Percentiles rank a stretch among this genome's conserved stretches.
These are phyloP conservation scores for Lipomyces sp. DNA, from an alignment of 805 yeast species.

Conservation along the genomic window DNA sequence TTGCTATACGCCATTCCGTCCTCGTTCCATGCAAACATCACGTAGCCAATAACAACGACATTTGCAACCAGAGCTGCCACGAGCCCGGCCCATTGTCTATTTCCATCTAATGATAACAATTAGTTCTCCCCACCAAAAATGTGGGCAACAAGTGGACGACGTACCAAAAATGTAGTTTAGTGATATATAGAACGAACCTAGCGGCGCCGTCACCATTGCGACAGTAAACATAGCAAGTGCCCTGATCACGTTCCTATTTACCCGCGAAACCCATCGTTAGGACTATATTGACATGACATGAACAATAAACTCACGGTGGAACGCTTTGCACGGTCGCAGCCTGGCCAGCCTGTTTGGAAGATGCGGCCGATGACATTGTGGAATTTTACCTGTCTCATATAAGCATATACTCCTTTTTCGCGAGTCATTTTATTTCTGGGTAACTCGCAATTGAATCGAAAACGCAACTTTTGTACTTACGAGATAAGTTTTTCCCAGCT, in stretches of 20 bases:
- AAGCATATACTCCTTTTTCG: not conserved
- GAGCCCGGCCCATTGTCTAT: slow-evolving; percentile 60
- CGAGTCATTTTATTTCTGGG: too few relatives aligned
- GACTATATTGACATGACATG: not conserved
- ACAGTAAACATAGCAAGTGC: slow-evolving; percentile 71
- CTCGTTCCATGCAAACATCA: slow-evolving; percentile 72
- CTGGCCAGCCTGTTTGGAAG: not conserved
- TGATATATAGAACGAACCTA: slow-evolving; percentile 57
- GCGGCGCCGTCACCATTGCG: slow-evolving; percentile 69
- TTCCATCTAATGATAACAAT: slow-evolving; percentile 21
- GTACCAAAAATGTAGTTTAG: slow-evolving; percentile 48
- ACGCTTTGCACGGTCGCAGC: not conserved
- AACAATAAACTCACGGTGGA: not conserved
- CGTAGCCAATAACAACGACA: slow-evolving; percentile 67
- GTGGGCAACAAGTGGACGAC: slow-evolving; percentile 3
- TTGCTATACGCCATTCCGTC: slow-evolving; percentile 46
- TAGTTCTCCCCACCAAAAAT: too few relatives aligned
- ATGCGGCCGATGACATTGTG: not conserved
- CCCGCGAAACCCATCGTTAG: not conserved
- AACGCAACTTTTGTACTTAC: not conserved
- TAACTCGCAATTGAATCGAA: not conserved
- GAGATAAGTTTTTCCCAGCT: too few relatives aligned
- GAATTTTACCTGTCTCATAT: not conserved
- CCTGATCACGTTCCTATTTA: slow-evolving; percentile 36
- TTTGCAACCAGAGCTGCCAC: slow-evolving; percentile 75